These are phyloP conservation scores for Torrubiella hemipterigena DNA, from an alignment of 2,329 filamentous ascomycete genomes.

Conservation along the genomic window DNA sequence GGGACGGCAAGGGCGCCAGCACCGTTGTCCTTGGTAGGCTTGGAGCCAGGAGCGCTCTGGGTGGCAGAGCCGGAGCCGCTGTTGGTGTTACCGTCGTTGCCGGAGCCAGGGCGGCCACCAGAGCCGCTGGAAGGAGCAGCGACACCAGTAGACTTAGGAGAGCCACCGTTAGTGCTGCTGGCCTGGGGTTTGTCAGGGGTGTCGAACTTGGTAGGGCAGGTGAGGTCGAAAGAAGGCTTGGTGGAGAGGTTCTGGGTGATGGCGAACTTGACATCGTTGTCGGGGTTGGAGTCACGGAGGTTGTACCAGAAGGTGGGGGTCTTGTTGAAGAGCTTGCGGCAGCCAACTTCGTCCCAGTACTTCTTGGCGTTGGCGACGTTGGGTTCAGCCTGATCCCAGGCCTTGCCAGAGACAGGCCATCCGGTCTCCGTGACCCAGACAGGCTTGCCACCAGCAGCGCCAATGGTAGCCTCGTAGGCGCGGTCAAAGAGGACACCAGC, in stretches of 20 bases:
- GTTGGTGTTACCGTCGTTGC: conserved; percentile 1
- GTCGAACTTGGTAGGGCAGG: conserved; percentile 33
- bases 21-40: conserved; percentile 1
- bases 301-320: conserved; percentile 50
- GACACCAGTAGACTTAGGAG: neutral
- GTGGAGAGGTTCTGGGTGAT: conserved; percentile 41
- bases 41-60: neutral
- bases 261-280: conserved; percentile 45
- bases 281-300: conserved; percentile 48
- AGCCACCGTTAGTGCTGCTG: neutral
- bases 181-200: conserved; percentile 14
- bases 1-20: conserved; percentile 3
- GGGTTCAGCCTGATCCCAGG: conserved; percentile 41
- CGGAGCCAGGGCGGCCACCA: conserved; percentile 13
- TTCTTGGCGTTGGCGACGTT: conserved; percentile 45
- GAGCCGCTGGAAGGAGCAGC: neutral
- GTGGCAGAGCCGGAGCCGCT: conserved; percentile 1
- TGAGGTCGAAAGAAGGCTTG: conserved; percentile 39
- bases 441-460: conserved; percentile 36
- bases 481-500: conserved; percentile 40
- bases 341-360: conserved; percentile 53
- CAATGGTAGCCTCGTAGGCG: conserved; percentile 30
- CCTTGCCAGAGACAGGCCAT: conserved; percentile 46
- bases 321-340: conserved; percentile 43
- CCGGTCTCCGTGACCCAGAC: conserved; percentile 55